Percentiles rank a stretch among this genome's conserved stretches.
phyloP scores from a whole-genome alignment of 805 yeast species.

The Nematodospora valgi region DNA sequence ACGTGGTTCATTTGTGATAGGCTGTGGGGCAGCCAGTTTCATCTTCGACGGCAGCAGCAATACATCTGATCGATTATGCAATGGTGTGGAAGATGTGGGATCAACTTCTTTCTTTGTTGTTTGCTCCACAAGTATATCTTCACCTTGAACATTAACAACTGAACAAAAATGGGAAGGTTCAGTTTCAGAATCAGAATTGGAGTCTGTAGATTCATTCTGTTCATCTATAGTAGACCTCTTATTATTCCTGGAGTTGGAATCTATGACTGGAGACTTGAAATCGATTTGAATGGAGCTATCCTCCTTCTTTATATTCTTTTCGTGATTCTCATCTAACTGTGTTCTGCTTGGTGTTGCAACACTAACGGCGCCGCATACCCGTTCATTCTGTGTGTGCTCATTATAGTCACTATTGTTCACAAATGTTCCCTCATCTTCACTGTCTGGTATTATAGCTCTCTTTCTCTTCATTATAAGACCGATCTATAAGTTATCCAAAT shows the following conservation, averaged over 20 bases:
- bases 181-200: slow-evolving; percentile 10
- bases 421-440: slow-evolving; percentile 25
- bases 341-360: too few species aligned
- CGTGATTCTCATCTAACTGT: too few species aligned
- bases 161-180: slow-evolving; percentile 2
- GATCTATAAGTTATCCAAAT: neutral
- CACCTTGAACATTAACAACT: slow-evolving; percentile 1
- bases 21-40: neutral
- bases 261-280: neutral
- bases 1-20: slow-evolving; percentile 42
- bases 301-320: too few species aligned
- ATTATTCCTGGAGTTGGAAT: too few species aligned
- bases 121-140: neutral
- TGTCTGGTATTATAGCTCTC: slow-evolving; percentile 8
- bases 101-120: neutral
- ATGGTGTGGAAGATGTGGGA: too few species aligned
- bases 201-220: slow-evolving; percentile 16
- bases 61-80: too few species aligned
- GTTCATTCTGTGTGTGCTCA: neutral
- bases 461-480: slow-evolving; percentile 8
- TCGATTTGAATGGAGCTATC: too few species aligned
- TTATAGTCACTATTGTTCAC: slow-evolving; percentile 39
- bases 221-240: too few species aligned
- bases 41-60: slow-evolving; percentile 5
- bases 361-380: too few species aligned